A percentile compares a stretch with the other conserved stretches of the same genome.
phyloP scores from a whole-genome alignment of 495 filamentous ascomycete species.

The Penicillium canariense region DNA sequence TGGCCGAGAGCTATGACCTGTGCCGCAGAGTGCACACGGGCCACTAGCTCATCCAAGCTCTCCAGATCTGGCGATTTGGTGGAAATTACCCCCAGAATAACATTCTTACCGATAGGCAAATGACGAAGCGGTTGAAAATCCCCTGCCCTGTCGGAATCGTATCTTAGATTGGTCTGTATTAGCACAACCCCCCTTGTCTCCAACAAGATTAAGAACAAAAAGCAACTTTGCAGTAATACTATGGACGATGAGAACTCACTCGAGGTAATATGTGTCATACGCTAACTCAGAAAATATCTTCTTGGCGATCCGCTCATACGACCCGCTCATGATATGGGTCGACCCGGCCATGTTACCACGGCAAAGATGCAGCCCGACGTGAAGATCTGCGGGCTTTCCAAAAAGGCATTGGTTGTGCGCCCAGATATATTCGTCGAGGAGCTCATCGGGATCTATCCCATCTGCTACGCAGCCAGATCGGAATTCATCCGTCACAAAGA shows the following conservation, averaged over 20 bases:
- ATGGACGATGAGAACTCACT: constrained; percentile 3
- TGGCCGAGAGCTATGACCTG: constrained; percentile 50
- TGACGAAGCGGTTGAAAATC: constrained; percentile 22
- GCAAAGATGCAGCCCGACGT: constrained; percentile 62
- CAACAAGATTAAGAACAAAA: too few relatives aligned
- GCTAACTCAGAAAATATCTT: constrained; percentile 18
- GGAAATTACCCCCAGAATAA: constrained; percentile 22
- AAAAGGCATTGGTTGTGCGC: constrained; percentile 60
- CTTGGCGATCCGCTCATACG: constrained; percentile 56
- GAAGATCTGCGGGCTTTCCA: constrained; percentile 54
- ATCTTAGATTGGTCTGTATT: background rate
- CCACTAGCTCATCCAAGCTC: constrained; percentile 36
- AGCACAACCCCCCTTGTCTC: background rate
- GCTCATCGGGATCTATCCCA: constrained; percentile 35
- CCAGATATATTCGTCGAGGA: constrained; percentile 56
- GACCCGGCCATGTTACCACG: constrained; percentile 52
- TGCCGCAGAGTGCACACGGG: constrained; percentile 53
- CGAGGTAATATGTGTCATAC: constrained; percentile 24
- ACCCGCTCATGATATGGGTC: constrained; percentile 55
- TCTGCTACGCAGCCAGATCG: constrained; percentile 7
- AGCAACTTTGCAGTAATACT: too few relatives aligned
- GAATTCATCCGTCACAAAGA: constrained; percentile 21
- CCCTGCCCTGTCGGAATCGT: constrained; percentile 19
- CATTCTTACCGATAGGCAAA: constrained; percentile 21
- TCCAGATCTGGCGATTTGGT: constrained; percentile 19